Evolutionary conservation across 2,329 filamentous ascomycete genomes (phyloP).

Genomic region (Chlorencoelia australis): DNA sequence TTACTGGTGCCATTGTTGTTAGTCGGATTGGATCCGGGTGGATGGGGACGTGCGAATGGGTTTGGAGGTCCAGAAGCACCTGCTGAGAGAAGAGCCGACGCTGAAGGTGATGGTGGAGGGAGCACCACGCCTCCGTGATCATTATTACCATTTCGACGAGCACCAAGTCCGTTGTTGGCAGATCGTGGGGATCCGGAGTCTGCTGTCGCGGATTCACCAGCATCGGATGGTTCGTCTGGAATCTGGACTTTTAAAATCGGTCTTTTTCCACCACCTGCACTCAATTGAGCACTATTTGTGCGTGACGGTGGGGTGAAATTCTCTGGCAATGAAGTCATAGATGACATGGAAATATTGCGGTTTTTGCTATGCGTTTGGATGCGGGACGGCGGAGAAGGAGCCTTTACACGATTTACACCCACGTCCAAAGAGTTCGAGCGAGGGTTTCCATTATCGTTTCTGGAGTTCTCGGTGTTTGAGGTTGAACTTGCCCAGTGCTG

Average conservation of each 20-base stretch:
- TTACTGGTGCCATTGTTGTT: conserved; percentile 32
- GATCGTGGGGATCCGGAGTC: conserved; percentile 48
- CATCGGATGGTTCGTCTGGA: conserved; percentile 79
- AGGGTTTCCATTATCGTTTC: conserved; percentile 26
- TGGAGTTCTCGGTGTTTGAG: conserved; percentile 27
- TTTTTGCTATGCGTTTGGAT: conserved; percentile 34
- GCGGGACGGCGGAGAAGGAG: conserved; percentile 41
- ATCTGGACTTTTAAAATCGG: conserved; percentile 91
- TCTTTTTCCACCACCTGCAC: conserved; percentile 49
- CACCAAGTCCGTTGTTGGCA: conserved; percentile 17
- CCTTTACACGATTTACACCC: conserved; percentile 44
- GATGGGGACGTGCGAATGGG: conserved; percentile 83
- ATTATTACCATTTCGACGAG: conserved; percentile 19
- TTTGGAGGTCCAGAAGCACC: conserved; percentile 90
- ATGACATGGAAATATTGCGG: conserved; percentile 35
- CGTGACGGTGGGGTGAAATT: conserved; percentile 63
- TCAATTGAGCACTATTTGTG: conserved; percentile 62
- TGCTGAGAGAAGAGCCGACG: conserved; percentile 71
- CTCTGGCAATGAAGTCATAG: conserved; percentile 55
- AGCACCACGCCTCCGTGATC: conserved; percentile 55
- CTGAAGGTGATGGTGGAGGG: conserved; percentile 82
- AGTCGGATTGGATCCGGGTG: conserved; percentile 31
- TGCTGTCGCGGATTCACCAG: conserved; percentile 56
- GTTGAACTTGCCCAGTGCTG: conserved; percentile 68
- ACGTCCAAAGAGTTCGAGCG: conserved; percentile 58